Conservation (phyloP, 2,329 filamentous ascomycete species). For the Plenodomus biglobosus region DNA sequence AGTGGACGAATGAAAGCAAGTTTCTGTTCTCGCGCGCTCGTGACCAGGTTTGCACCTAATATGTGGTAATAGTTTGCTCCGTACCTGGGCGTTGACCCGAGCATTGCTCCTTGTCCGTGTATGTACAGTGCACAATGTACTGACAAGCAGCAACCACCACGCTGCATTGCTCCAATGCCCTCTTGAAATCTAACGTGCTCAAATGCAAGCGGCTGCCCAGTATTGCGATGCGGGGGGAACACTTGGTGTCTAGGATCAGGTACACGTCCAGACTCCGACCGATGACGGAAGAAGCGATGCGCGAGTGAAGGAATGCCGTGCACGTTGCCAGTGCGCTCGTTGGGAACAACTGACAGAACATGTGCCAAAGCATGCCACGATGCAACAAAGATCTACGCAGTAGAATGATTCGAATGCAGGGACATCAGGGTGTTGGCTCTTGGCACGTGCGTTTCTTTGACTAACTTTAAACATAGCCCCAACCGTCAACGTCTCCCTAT, state of each 20-base stretch:
- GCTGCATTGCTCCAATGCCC: neutral
- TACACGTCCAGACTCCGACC: neutral
- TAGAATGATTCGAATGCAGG: conserved; percentile 4
- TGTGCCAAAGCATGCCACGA: conserved; percentile 5
- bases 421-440: conserved; percentile 16
- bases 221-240: conserved; percentile 20
- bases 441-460: conserved; percentile 23
- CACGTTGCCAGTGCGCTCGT: conserved; percentile 4
- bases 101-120: conserved; percentile 2
- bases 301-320: conserved; percentile 5
- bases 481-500: conserved; percentile 10
- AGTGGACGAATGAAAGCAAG: conserved; percentile 39
- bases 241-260: conserved; percentile 20
- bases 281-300: conserved; percentile 10
- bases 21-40: conserved; percentile 21
- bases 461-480: conserved; percentile 25
- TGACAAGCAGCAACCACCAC: conserved; percentile 1
- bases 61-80: conserved; percentile 20
- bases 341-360: no score
- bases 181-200: conserved; percentile 1
- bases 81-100: conserved; percentile 10
- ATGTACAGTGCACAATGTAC: no score
- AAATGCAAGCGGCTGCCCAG: conserved; percentile 1
- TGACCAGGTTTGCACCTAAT: conserved; percentile 25
- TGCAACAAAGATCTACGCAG: neutral